Percentiles rank a stretch among this genome's conserved stretches.
Conservation (phyloP, 1,284 basidiomycete species). For the Sanghuangporus weigelae region DNA sequence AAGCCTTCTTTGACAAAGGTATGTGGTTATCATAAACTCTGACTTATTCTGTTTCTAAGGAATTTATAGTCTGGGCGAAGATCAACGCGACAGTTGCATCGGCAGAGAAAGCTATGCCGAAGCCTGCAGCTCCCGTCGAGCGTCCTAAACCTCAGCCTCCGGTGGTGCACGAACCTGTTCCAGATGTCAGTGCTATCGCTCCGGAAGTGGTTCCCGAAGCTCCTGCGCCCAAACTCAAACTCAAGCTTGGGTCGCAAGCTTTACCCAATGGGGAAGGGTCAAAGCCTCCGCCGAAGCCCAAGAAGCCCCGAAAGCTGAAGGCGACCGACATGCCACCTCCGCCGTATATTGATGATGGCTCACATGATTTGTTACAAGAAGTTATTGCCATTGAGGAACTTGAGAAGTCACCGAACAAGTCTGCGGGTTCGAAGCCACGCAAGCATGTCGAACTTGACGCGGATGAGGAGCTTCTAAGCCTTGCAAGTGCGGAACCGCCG, state of each 20-base stretch:
- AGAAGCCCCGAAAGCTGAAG: slow-evolving; percentile 32
- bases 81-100: slow-evolving; percentile 70
- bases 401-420: slow-evolving; percentile 28
- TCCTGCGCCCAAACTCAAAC: slow-evolving; percentile 45
- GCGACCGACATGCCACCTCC: slow-evolving; percentile 50
- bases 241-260: slow-evolving; percentile 38
- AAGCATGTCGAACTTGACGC: slow-evolving; percentile 16
- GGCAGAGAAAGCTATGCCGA: slow-evolving; percentile 32
- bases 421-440: slow-evolving; percentile 6
- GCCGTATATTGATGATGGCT: slow-evolving; percentile 67
- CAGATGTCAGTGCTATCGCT: slow-evolving; percentile 22
- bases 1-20: slow-evolving; percentile 84
- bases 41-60: slow-evolving; percentile 13
- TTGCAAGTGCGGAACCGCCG: slow-evolving; percentile 19
- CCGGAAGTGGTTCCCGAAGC: slow-evolving; percentile 28
- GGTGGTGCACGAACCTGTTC: slow-evolving; percentile 19
- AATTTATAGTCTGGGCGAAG: slow-evolving; percentile 43
- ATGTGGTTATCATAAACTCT: slow-evolving; percentile 34
- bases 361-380: slow-evolving; percentile 72
- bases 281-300: slow-evolving; percentile 17
- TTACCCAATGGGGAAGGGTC: slow-evolving; percentile 18
- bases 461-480: slow-evolving; percentile 24
- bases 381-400: slow-evolving; percentile 76
- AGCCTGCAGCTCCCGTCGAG: slow-evolving; percentile 24
- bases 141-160: slow-evolving; percentile 26